Base-by-base conservation (phyloP, 1,284 basidiomycete species). In the Coniophora puteana region DNA sequence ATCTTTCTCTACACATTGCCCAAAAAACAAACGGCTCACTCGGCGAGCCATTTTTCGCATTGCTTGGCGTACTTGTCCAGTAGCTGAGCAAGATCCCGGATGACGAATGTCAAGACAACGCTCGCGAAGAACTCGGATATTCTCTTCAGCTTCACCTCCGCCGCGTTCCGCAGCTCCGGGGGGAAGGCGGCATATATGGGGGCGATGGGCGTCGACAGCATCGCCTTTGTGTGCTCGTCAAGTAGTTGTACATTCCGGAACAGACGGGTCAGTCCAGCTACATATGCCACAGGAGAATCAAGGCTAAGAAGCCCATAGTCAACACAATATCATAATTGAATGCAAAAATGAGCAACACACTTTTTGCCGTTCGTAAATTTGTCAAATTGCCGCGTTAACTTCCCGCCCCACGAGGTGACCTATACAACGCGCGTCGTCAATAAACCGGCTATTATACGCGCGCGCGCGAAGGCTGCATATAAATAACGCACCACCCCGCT, bases 21-120 rank as follows among this genome's bases (percentile, higher is more conserved):
- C 22, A 14, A 41, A 22, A 17, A 12, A 26, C 7, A 5, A 11
- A 23, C 38, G 26, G 36, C 45, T 65, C 54, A 89, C 57, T 90
- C 88, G 28, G 79, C 85, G 30, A 91, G 72, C 85, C 87, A 89
- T 65, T 89, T 89, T 65, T 89, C 88, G 63, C 86, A 88, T 59
- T 88, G 88, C 72, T 91, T 91, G 50, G 83, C 87, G 60, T 89
- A 92, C 66, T 92, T 93, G 70, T 97, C 94, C 51, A 97, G 72
- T 43, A 97, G 70, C 52, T 81, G 81, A 36, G 85, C 83, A 50
- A 89, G 71, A 59, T 89, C 86, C 36, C 87, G 83, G 54, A 98
- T 78, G 48, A 98, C 89, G 62, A 96, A 96, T 8, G 89, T 89
- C 41, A 96, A 72, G 32, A 99, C 77, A 41, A 96, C 91, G 30